Base-by-base conservation (phyloP, 2,329 filamentous ascomycete genomes). In the Arthrinium puccinioides region DNA sequence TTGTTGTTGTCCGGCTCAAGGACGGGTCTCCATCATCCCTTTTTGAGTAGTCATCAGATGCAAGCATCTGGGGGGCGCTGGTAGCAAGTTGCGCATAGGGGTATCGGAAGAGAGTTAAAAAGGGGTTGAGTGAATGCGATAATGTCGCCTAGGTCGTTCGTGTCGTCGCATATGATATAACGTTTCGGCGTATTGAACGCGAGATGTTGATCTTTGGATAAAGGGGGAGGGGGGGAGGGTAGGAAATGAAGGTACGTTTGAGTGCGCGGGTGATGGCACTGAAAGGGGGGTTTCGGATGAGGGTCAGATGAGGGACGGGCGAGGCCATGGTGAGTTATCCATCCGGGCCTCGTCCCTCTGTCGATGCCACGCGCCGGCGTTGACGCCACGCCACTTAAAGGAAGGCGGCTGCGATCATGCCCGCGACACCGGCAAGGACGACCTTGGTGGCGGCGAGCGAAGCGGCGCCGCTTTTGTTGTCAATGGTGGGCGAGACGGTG, bases 371-470 rank as follows among this genome's bases (percentile, higher is more conserved):
- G n/a, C n/a, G n/a, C n/a, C n/a, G n/a, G n/a, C n/a, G n/a, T n/a
- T n/a, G n/a, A n/a, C n/a, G n/a, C n/a, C n/a, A n/a, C n/a, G n/a
- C n/a, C n/a, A n/a, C 39, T 64, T 73, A 79, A 53, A 77, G 57
- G 40, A 78, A 44, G n/a, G 63, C 69, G 11, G 66, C 65, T 31
- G 62, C 63, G n/a, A 70, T 51, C 47, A 74, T 64, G 36, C 70
- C 72, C 28, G 65, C 65, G 32, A 73, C 50, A 36, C 67, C 72
- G 13, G 65, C 69, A 28, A 72, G 48, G 25, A 65, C 67, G 9
- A 73, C 50, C 32, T 64, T 61, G 35, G 62, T 58, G 11, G 63
- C 64, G 28, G 64, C 60, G 28, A 75, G 55, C 15, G 61, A 60
- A n/a, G 57, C 71, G 41, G 64, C 69, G 9, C 13, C 25, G 25